Conservation (phyloP, 371 early-diverging fungal species). For the Rhizopus arrhizus region DNA sequence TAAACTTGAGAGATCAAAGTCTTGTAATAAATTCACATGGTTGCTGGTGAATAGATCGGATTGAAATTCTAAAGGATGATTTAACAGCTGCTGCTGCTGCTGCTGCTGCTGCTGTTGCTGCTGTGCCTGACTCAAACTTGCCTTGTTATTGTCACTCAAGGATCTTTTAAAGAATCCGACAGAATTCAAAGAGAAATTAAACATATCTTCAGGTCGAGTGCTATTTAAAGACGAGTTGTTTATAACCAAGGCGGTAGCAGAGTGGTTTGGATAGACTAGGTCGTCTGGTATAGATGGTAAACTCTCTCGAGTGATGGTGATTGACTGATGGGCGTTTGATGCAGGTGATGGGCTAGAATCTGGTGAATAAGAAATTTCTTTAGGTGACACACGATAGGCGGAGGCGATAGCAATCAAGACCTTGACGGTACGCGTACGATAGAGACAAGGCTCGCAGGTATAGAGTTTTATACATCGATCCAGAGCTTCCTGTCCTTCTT, state of each 20-base stretch:
- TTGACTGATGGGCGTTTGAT: not conserved
- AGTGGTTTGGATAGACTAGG: not conserved
- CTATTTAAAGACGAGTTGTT: not conserved
- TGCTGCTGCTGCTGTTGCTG: constrained; percentile 11
- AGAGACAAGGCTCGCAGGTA: constrained; percentile 16
- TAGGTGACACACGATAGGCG: not conserved
- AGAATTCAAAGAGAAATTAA: constrained; percentile 5
- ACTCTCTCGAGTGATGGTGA: not conserved
- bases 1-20: constrained; percentile 30
- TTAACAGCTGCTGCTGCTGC: not conserved
- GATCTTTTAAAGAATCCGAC: not conserved
- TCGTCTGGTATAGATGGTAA: not conserved
- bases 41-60: not conserved
- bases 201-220: constrained; percentile 30
- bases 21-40: not conserved
- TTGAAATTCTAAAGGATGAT: not conserved
- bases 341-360: not conserved
- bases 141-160: not conserved
- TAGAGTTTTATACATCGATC: constrained; percentile 26
- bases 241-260: not conserved
- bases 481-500: constrained; percentile 29
- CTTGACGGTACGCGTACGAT: constrained; percentile 15
- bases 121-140: not conserved
- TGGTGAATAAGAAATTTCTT: not conserved
- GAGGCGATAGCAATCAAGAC: not conserved